Evolutionary conservation across 768 basidiomycete genomes (phyloP).

Genomic region (Psilocybe tampanensis): DNA sequence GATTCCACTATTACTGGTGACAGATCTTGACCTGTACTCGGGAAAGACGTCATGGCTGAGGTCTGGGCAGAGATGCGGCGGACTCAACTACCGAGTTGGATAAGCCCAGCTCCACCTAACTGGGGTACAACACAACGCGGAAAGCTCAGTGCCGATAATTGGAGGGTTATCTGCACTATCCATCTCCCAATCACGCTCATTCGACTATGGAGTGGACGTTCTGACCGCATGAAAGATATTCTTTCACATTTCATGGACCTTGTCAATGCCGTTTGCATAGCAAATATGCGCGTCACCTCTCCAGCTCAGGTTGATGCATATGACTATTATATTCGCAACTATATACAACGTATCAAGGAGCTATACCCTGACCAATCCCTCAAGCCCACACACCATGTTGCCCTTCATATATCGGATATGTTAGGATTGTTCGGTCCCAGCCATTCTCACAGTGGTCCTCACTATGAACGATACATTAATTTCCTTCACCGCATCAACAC

Average conservation of each 20-base stretch:
- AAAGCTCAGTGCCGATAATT: slow-evolving; percentile 34
- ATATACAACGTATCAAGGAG: slow-evolving; percentile 16
- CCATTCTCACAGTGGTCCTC: slow-evolving; percentile 12
- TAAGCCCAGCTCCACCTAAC: slow-evolving; percentile 28
- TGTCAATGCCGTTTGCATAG: slow-evolving; percentile 1
- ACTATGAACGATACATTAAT: neutral
- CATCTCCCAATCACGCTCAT: slow-evolving; percentile 32
- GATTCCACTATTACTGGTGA: neutral
- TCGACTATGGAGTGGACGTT: slow-evolving; percentile 20
- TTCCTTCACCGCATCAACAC: neutral
- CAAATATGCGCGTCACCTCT: slow-evolving; percentile 22
- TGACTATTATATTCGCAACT: slow-evolving; percentile 19
- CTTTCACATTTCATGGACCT: slow-evolving; percentile 31
- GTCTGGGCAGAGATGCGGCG: slow-evolving; percentile 32
- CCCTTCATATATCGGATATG: slow-evolving; percentile 23
- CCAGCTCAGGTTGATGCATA: slow-evolving; percentile 21
- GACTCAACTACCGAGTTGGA: slow-evolving; percentile 32
- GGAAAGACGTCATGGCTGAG: slow-evolving; percentile 27
- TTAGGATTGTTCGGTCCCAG: slow-evolving; percentile 25
- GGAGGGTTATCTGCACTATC: slow-evolving; percentile 28
- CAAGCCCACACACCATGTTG: slow-evolving; percentile 23
- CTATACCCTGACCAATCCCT: slow-evolving; percentile 21
- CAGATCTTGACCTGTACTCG: slow-evolving; percentile 23
- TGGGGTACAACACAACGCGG: slow-evolving; percentile 32
- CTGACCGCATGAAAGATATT: slow-evolving; percentile 18